These are phyloP conservation scores for Elaeagnus macrophylla DNA, from an alignment of 306 rosid genomes.

Conservation along the genomic window DNA sequence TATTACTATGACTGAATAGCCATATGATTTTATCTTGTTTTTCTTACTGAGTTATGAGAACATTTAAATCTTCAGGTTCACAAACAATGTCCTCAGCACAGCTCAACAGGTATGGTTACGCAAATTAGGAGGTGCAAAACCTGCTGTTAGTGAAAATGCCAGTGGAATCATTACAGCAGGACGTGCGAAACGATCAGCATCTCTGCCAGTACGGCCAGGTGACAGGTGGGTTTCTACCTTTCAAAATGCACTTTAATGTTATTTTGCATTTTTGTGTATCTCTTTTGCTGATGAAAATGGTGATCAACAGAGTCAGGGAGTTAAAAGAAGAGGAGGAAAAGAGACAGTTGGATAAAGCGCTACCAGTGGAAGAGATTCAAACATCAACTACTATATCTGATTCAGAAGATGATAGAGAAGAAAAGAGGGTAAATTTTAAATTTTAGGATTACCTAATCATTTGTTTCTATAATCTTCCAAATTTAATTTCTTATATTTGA, in stretches of 20 bases:
- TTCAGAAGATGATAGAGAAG: conserved; percentile 46
- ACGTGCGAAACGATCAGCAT: conserved; percentile 76
- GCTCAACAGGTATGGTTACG: conserved; percentile 99
- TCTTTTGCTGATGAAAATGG: conserved; percentile 14
- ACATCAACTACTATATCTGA: conserved; percentile 43
- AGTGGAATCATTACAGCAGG: conserved; percentile 95
- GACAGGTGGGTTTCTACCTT: conserved; percentile 57
- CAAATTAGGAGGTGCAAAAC: conserved; percentile 91
- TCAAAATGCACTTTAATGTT: conserved; percentile 8
- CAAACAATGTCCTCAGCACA: conserved; percentile 89
- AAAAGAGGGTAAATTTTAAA: conserved; percentile 51
- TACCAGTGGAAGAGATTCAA: conserved; percentile 45
- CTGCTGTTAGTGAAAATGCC: conserved; percentile 61
- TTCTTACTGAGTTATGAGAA: no score
- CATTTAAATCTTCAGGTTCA: conserved; percentile 43
- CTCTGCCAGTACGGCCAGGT: conserved; percentile 49
- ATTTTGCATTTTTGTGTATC: conserved; percentile 11
- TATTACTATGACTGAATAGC: no score
- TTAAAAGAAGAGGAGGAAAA: conserved; percentile 59
- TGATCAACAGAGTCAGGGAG: conserved; percentile 57
- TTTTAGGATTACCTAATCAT: background rate
- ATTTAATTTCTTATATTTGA: background rate
- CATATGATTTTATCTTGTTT: no score
- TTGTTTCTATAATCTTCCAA: background rate
- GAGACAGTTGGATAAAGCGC: conserved; percentile 21